A percentile compares a stretch with the other conserved stretches of the same genome.
phyloP scores from a whole-genome alignment of 2,329 filamentous ascomycete genomes.

The Podosphaera fusca region DNA sequence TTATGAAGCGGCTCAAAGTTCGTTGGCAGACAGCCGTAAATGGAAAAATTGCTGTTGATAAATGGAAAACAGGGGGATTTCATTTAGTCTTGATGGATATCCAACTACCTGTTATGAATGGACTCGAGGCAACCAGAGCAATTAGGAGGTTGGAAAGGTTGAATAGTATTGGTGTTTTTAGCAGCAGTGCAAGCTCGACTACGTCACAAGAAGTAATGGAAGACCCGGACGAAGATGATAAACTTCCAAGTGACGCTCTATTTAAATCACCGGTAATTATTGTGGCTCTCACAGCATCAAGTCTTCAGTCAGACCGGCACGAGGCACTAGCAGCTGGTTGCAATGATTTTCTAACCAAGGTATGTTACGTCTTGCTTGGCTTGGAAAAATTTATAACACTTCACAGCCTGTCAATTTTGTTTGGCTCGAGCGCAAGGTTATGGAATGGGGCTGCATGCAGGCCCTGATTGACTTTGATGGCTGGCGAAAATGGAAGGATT shows the following conservation, averaged over 20 bases:
- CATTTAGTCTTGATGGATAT: constrained; percentile 98
- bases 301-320: constrained; percentile 81
- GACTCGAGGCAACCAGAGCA: constrained; percentile 81
- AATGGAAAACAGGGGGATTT: constrained; percentile 82
- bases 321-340: constrained; percentile 87
- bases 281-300: constrained; percentile 84
- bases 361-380: constrained; percentile 19
- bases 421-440: constrained; percentile 92
- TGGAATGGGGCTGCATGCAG: constrained; percentile 99
- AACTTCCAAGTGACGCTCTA: constrained; percentile 39
- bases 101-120: constrained; percentile 89
- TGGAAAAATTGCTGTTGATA: constrained; percentile 73
- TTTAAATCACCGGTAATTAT: constrained; percentile 98
- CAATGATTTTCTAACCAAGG: constrained; percentile 96
- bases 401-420: constrained; percentile 84
- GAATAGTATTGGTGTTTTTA: constrained; percentile 83
- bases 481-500: constrained; percentile 94
- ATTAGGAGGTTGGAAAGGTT: constrained; percentile 73
- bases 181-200: constrained; percentile 35
- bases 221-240: constrained; percentile 39
- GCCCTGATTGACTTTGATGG: constrained; percentile 95
- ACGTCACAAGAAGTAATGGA: constrained; percentile 21
- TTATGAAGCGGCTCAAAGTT: constrained; percentile 88
- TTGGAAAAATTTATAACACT: not conserved
- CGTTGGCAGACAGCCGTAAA: constrained; percentile 96